Conservation (phyloP, 192 early-diverging fungal species). For the Coemansia sp. region DNA sequence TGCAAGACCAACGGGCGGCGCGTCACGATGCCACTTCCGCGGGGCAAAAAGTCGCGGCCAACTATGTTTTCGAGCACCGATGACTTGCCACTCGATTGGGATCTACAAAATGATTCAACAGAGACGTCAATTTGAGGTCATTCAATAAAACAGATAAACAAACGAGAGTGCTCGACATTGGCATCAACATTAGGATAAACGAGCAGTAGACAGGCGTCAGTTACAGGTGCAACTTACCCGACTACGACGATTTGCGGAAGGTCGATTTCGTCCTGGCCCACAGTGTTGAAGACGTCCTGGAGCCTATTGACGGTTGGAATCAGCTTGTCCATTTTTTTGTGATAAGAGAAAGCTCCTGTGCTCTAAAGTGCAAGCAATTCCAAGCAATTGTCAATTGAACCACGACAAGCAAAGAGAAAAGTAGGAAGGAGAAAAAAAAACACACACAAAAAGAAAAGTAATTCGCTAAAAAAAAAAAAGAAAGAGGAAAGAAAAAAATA, state of each 20-base stretch:
- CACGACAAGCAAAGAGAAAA: not conserved
- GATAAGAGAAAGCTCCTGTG: conserved; percentile 9
- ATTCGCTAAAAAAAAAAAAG: conserved; percentile 3
- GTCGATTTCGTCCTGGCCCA: conserved; percentile 74
- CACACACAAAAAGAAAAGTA: conserved; percentile 3
- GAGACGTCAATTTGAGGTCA: not conserved
- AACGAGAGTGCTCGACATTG: not conserved
- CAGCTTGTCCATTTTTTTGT: conserved; percentile 66
- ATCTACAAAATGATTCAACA: conserved; percentile 42
- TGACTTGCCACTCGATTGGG: conserved; percentile 90
- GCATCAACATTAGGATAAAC: not conserved
- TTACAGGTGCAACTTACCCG: conserved; percentile 48
- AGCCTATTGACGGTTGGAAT: conserved; percentile 81
- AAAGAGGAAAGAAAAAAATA: not conserved
- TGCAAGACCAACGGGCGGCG: conserved; percentile 80
- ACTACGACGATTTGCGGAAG: conserved; percentile 85
- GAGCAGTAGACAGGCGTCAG: not conserved
- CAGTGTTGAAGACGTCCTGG: conserved; percentile 77
- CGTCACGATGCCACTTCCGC: conserved; percentile 85
- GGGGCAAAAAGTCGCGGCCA: conserved; percentile 95
- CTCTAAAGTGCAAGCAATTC: conserved; percentile 5
- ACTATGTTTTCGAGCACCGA: conserved; percentile 99
- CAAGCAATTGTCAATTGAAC: not conserved
- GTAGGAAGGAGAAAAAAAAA: conserved; percentile 1
- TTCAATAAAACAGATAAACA: not conserved